Base-by-base conservation (phyloP, 2,329 filamentous ascomycete genomes). In the Ophiostoma montium region DNA sequence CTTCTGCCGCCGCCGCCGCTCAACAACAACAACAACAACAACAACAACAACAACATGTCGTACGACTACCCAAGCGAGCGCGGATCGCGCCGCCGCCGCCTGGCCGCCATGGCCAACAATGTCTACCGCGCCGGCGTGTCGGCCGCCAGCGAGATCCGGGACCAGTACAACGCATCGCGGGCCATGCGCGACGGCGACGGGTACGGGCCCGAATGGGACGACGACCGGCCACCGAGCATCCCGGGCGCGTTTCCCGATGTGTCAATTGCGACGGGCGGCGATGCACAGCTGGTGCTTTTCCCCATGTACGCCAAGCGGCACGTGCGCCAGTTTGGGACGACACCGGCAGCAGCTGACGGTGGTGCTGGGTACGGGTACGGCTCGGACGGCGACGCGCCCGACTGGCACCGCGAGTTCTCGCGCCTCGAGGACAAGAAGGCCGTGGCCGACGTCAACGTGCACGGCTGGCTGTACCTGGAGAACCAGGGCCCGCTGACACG, bases 261-360 rank as follows among this genome's bases (percentile, higher is more conserved):
- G 16, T 78, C 83, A n/a, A 84, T 95, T 52, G 77, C 84, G 15
- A 76, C 80, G 11, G 81, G 80, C 53, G 89, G 86, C 12, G 78
- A 87, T 52, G 88, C 95, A 62, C 86, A 96, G 67, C 86, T 98
- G 80, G 78, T 98, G 10, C 63, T 98, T 21, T 98, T 98, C 57
- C 92, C 92, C 0, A 95, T 87, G 48, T 98, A 98, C 62, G 87
- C 86, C 9, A 80, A 89, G 60, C 74, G 73, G 53, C 83, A 94
- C 62, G 64, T 76, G 32, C 82, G 72, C 52, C 80, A 90, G 62
- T 65, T 74, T 61, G 27, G 39, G 39, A 30, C 36, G 16, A 2
- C 42, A 19, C n/a, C 21, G 3, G 42, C 5, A 31, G 13, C 4
- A 10, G 13, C 11, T 6, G 18, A 23, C 12, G 16, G n/a, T n/a